These are phyloP conservation scores for Trichoderma atrobrunneum DNA, from an alignment of 2,329 filamentous ascomycete genomes.

Conservation along the genomic window DNA sequence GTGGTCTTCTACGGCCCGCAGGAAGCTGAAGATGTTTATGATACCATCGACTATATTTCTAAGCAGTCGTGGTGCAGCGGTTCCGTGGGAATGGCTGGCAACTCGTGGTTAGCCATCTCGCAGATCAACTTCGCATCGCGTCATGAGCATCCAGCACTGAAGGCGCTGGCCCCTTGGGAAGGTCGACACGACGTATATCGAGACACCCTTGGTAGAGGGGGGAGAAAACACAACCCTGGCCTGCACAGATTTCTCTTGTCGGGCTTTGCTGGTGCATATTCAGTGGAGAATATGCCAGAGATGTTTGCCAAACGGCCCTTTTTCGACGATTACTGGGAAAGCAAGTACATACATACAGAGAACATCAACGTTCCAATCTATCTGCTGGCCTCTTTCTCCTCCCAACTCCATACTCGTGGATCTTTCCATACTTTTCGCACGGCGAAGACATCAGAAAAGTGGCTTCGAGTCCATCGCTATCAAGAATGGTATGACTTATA, in stretches of 20 bases:
- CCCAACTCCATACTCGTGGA: neutral
- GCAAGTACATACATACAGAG: neutral
- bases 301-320: neutral
- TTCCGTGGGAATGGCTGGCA: slow-evolving; percentile 29
- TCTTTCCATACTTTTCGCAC: neutral
- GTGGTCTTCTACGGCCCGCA: slow-evolving; percentile 26
- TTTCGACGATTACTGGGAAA: neutral
- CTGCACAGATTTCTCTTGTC: neutral
- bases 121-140: neutral
- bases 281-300: neutral
- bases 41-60: slow-evolving; percentile 27
- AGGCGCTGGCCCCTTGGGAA: neutral
- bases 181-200: neutral
- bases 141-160: neutral
- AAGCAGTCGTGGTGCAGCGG: slow-evolving; percentile 28
- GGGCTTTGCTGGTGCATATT: neutral
- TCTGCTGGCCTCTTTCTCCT: neutral
- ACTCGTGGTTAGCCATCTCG: slow-evolving; percentile 21
- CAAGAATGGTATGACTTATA: too few relatives aligned
- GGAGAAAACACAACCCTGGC: neutral
- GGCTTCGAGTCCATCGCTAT: too few relatives aligned
- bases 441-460: neutral
- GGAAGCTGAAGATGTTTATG: slow-evolving; percentile 27
- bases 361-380: neutral
- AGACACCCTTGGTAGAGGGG: neutral